These are phyloP conservation scores for Citrus hindsii DNA, from an alignment of 345 rosid genomes.

Conservation along the genomic window DNA sequence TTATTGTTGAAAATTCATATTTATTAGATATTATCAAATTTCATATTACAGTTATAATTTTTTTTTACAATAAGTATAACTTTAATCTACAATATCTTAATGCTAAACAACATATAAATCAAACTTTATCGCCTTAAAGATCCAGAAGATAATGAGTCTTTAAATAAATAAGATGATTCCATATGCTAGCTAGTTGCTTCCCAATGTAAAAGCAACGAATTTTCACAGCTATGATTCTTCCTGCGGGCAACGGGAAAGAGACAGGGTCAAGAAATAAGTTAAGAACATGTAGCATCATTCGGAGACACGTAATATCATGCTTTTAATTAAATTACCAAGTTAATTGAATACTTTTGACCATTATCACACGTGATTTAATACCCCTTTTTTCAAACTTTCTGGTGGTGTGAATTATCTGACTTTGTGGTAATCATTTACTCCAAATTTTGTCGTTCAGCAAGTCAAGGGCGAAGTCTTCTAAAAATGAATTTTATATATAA, in stretches of 20 bases:
- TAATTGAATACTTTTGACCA: background rate
- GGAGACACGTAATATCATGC: background rate
- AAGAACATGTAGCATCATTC: background rate
- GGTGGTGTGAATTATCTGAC: background rate
- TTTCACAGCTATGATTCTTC: background rate
- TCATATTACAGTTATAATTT: no score
- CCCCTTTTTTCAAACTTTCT: no score
- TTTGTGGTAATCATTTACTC: background rate
- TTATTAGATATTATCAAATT: no score
- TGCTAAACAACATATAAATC: no score
- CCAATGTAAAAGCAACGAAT: background rate
- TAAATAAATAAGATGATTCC: background rate
- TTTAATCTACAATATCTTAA: no score
- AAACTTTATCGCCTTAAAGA: no score
- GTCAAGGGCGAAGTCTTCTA: background rate
- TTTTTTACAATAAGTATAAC: no score
- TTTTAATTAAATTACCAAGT: no score
- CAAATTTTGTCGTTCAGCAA: background rate
- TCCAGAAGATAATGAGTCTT: no score
- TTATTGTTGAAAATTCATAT: no score
- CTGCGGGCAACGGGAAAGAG: background rate
- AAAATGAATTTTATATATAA: no score
- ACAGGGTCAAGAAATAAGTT: background rate
- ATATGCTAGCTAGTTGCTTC: background rate
- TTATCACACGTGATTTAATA: background rate